Evolutionary conservation across 2,329 filamentous ascomycete species (phyloP).

Genomic region (Juglanconis sp.): DNA sequence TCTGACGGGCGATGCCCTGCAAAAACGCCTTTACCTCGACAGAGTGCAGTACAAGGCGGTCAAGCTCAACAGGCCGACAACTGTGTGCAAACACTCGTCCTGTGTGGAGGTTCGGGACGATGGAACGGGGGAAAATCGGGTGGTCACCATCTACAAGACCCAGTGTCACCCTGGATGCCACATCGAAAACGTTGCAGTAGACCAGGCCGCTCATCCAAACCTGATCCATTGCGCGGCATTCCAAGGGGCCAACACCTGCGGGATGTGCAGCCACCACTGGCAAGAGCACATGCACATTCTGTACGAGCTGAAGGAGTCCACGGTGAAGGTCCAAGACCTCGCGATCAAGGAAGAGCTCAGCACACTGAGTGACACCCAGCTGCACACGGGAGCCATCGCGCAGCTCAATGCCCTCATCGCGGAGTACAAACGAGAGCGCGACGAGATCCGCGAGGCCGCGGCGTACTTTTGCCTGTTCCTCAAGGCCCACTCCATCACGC

Average conservation of each 20-base stretch:
- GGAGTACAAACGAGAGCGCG: constrained; percentile 23
- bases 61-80: constrained; percentile 23
- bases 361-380: no score
- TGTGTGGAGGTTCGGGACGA: constrained; percentile 24
- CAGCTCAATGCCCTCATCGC: constrained; percentile 22
- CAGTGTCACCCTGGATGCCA: constrained; percentile 31
- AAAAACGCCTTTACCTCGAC: constrained; percentile 25
- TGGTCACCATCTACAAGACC: constrained; percentile 27
- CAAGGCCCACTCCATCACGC: constrained; percentile 33
- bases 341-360: not conserved
- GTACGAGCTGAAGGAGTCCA: constrained; percentile 25
- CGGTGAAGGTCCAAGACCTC: no score
- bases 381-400: not conserved
- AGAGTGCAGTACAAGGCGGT: constrained; percentile 24
- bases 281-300: constrained; percentile 34
- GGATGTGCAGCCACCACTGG: constrained; percentile 31
- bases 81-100: constrained; percentile 28
- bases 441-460: constrained; percentile 12
- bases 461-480: constrained; percentile 34
- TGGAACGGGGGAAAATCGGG: constrained; percentile 3
- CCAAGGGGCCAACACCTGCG: constrained; percentile 18
- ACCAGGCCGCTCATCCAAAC: constrained; percentile 20
- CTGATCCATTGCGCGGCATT: constrained; percentile 25
- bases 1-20: constrained; percentile 26
- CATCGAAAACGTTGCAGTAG: constrained; percentile 24